Evolutionary conservation across 2,329 filamentous ascomycete genomes (phyloP).

Genomic region (Trichophyton verrucosum): DNA sequence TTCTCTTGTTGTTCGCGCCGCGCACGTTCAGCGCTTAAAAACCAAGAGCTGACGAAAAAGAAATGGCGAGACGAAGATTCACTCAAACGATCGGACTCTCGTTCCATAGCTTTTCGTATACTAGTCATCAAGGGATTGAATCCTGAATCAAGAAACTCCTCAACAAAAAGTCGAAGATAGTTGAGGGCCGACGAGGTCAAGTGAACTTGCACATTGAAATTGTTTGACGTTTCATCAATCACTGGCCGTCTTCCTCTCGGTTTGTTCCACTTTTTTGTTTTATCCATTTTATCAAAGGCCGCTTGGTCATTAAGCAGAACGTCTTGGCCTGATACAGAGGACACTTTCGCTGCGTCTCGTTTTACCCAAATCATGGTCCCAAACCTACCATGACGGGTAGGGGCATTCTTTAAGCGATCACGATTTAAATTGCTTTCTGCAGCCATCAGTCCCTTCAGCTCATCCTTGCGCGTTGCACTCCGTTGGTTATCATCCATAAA

Average conservation of each 20-base stretch:
- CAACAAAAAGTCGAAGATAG: slow-evolving; percentile 68
- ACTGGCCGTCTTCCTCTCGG: slow-evolving; percentile 54
- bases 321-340: slow-evolving; percentile 78
- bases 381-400: slow-evolving; percentile 83
- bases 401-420: slow-evolving; percentile 62
- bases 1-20: slow-evolving; percentile 51
- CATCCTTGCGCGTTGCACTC: slow-evolving; percentile 54
- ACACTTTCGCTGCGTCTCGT: slow-evolving; percentile 68
- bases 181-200: slow-evolving; percentile 63
- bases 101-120: slow-evolving; percentile 76
- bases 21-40: slow-evolving; percentile 69
- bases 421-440: slow-evolving; percentile 77
- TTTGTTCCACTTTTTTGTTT: slow-evolving; percentile 78
- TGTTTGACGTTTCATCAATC: slow-evolving; percentile 47
- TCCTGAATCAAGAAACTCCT: slow-evolving; percentile 85
- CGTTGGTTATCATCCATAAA: slow-evolving; percentile 72
- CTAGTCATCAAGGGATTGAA: slow-evolving; percentile 88
- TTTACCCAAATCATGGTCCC: slow-evolving; percentile 97
- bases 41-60: slow-evolving; percentile 89
- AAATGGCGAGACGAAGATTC: slow-evolving; percentile 70
- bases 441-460: slow-evolving; percentile 60
- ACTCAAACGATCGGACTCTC: slow-evolving; percentile 71
- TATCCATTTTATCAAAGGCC: slow-evolving; percentile 79
- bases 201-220: slow-evolving; percentile 61
- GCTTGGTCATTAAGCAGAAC: slow-evolving; percentile 60